Evolutionary conservation across 768 basidiomycete genomes (phyloP), one percentile per base, ranked within the genome.

Genomic region (Porpolomopsis calyptriformis): DNA sequence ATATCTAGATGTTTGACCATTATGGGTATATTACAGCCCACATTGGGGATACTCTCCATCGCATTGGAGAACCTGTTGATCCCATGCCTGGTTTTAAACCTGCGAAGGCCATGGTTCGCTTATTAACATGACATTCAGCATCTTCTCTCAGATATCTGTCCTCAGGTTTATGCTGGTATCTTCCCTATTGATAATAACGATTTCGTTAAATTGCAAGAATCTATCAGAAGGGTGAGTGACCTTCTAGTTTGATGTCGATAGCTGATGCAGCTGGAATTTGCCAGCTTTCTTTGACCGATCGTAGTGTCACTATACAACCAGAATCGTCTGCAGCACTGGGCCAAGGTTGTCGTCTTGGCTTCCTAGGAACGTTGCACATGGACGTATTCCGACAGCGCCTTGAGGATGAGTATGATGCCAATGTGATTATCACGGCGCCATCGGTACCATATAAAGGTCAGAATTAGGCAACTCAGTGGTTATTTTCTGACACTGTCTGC

Each of bases 391-490:
- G 92, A 18, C 96, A 99, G 60, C 77, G 96, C 11, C 69, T 99
- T 3, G 96, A 98, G 63, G 96, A 99, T 55, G 96, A 99, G 61
- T 91, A 96, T 54, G 82, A 90, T 48, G 87, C 92, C 25, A 91
- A 85, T 56, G 81, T 98, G 47, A 91, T 98, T 54, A 77, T 98
- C 46, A 99, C 96, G 9, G 85, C 92, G 2, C 96, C 96, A 1
- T 92, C 92, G 2, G 94, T 98, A 16, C 92, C 94, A 22, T 92
- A 91, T 62, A 85, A 89, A 70, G 64, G 92, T 87, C 44, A 48
- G 64, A 24, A 40, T 45, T n/a, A n/a, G n/a, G n/a, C n/a, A 41
- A 35, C 43, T 51, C 38, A 26, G 14, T 24, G 24, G 6, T n/a
- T 23, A n/a, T 25, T 19, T 38, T 6, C 36, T 7, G 20, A 18